Evolutionary conservation across 164 flowering plant genomes (phyloP).

Genomic region (Magnolia sinica): DNA sequence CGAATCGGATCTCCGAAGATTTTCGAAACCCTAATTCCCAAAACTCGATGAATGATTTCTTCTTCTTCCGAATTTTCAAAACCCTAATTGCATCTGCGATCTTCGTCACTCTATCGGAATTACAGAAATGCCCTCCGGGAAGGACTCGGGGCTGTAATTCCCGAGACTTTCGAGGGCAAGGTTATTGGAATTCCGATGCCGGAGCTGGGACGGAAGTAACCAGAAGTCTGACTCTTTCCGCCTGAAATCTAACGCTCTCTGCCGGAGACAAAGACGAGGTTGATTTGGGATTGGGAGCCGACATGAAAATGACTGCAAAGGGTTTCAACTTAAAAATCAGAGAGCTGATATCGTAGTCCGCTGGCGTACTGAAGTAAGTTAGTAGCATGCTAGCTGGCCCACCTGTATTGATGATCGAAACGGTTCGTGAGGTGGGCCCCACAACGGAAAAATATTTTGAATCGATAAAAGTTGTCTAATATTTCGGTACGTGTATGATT

Average conservation of each 20-base stretch:
- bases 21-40: conserved; percentile 1
- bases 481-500: no score
- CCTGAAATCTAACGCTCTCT: neutral
- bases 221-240: neutral
- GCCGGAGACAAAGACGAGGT: neutral
- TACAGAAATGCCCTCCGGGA: neutral
- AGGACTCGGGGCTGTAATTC: neutral
- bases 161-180: neutral
- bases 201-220: neutral
- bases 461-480: no score
- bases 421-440: no score
- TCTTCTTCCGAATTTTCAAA: neutral
- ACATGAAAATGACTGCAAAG: conserved; percentile 35
- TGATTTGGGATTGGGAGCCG: conserved; percentile 22
- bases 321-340: conserved; percentile 3
- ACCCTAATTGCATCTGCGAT: neutral
- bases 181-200: neutral
- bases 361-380: neutral
- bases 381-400: no score
- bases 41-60: neutral
- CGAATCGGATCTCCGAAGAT: neutral
- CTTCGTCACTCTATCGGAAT: neutral
- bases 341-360: neutral
- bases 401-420: no score
- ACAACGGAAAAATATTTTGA: no score